A percentile compares a stretch with the other conserved stretches of the same genome.
Evolutionary conservation across 2,329 filamentous ascomycete genomes (phyloP).

Genomic region (Paramyrothecium roridum): DNA sequence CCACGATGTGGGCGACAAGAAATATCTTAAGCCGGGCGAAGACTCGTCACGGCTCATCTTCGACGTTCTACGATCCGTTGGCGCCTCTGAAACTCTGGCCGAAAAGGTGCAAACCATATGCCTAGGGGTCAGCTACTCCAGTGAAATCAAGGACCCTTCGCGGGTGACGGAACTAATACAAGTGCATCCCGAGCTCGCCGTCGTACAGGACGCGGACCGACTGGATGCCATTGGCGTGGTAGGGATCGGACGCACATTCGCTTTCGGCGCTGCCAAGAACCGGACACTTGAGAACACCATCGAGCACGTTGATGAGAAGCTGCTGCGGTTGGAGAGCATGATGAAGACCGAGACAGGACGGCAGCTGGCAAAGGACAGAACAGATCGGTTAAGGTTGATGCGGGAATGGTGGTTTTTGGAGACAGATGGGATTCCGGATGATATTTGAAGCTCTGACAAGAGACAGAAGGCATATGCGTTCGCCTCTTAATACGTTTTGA

Average conservation of each 20-base stretch:
- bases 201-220: constrained; percentile 90
- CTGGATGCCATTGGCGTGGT: constrained; percentile 89
- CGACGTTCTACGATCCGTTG: constrained; percentile 51
- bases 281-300: constrained; percentile 63
- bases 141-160: constrained; percentile 65
- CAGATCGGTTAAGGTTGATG: constrained; percentile 48
- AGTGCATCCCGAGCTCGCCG: constrained; percentile 58
- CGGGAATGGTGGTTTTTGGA: constrained; percentile 59
- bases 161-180: constrained; percentile 59
- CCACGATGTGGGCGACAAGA: constrained; percentile 88
- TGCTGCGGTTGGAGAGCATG: constrained; percentile 61
- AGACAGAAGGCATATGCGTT: too few relatives aligned
- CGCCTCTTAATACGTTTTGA: too few relatives aligned
- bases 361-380: constrained; percentile 50
- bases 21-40: constrained; percentile 63
- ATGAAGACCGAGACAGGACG: constrained; percentile 61
- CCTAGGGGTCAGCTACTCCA: constrained; percentile 73
- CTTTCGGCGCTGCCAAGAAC: constrained; percentile 64
- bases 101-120: constrained; percentile 68
- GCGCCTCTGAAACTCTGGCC: constrained; percentile 57
- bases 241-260: constrained; percentile 67
- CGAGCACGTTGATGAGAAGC: constrained; percentile 73
- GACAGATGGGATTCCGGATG: constrained; percentile 18
- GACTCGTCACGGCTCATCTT: constrained; percentile 54
- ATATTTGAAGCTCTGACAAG: background rate